phyloP scores from a whole-genome alignment of 352 stramenopile species.

The Phytophthora idaei region DNA sequence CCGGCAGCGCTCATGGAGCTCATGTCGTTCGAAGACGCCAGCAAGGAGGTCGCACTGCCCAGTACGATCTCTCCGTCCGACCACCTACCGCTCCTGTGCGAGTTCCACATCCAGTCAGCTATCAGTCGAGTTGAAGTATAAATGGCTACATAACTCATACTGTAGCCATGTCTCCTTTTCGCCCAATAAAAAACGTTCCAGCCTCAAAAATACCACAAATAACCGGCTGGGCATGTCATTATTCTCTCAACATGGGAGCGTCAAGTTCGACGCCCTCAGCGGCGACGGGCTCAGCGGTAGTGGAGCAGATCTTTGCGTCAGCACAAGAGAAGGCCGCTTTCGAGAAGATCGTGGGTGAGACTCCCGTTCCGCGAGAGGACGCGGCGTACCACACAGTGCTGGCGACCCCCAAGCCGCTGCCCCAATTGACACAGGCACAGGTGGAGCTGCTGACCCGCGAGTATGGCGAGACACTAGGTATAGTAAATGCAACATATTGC shows the following conservation, averaged over 20 bases:
- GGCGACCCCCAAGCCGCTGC: constrained; percentile 41
- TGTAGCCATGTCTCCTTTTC: constrained; percentile 26
- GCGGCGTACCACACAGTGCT: constrained; percentile 60
- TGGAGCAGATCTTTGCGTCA: constrained; percentile 51
- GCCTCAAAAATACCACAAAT: constrained; percentile 13
- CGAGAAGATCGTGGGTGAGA: constrained; percentile 74
- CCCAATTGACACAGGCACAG: constrained; percentile 58
- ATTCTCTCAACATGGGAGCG: constrained; percentile 49
- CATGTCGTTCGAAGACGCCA: constrained; percentile 68
- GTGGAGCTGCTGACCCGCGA: constrained; percentile 65
- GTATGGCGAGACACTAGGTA: constrained; percentile 64
- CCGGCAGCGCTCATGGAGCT: constrained; percentile 70
- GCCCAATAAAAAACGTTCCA: constrained; percentile 20
- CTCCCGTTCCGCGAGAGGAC: constrained; percentile 55
- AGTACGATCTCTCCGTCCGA: constrained; percentile 76
- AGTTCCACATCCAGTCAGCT: constrained; percentile 47
- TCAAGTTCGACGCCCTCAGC: constrained; percentile 40
- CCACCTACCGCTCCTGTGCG: constrained; percentile 73
- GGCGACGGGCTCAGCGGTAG: constrained; percentile 19
- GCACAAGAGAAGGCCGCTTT: constrained; percentile 59
- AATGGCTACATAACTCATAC: constrained; percentile 21
- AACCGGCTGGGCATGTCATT: constrained; percentile 19
- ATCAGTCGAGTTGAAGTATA: constrained; percentile 8
- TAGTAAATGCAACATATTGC: not conserved
- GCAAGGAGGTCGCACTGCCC: constrained; percentile 61